Percentiles rank a stretch among this genome's conserved stretches.
Evolutionary conservation across 208 protist genomes (phyloP).

Genomic region (Trypanosoma lewisi): DNA sequence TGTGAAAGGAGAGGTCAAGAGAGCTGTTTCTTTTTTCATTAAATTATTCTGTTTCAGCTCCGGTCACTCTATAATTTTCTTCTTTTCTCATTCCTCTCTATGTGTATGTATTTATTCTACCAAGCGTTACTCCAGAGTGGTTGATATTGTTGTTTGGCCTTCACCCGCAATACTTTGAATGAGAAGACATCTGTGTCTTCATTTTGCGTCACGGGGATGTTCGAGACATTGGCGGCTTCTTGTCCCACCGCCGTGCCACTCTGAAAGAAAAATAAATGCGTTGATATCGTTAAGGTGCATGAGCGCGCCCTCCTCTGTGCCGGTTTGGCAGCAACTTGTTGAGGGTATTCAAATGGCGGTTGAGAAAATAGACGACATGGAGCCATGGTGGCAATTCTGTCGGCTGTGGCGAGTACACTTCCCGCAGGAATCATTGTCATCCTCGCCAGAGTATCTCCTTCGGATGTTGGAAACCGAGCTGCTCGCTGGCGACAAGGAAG

Average conservation of each 20-base stretch:
- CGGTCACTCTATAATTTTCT: no score
- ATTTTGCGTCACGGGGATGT: not conserved
- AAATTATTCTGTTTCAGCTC: no score
- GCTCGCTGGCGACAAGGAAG: not conserved
- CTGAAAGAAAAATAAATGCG: not conserved
- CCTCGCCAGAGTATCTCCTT: not conserved
- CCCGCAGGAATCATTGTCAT: not conserved
- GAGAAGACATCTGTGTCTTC: not conserved
- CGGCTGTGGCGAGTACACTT: conserved; percentile 22
- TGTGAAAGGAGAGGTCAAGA: not conserved
- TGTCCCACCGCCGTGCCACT: not conserved
- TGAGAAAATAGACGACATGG: not conserved
- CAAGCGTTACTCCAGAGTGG: no score
- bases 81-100: no score
- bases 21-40: no score
- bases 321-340: conserved; percentile 18
- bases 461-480: conserved; percentile 17
- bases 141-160: not conserved
- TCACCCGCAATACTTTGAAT: not conserved
- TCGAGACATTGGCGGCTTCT: not conserved
- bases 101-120: no score
- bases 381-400: conserved; percentile 19
- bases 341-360: conserved; percentile 16
- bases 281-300: not conserved
- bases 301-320: not conserved